Conservation (phyloP, 2,329 filamentous ascomycete genomes). For the Epichloe glyceriae region DNA sequence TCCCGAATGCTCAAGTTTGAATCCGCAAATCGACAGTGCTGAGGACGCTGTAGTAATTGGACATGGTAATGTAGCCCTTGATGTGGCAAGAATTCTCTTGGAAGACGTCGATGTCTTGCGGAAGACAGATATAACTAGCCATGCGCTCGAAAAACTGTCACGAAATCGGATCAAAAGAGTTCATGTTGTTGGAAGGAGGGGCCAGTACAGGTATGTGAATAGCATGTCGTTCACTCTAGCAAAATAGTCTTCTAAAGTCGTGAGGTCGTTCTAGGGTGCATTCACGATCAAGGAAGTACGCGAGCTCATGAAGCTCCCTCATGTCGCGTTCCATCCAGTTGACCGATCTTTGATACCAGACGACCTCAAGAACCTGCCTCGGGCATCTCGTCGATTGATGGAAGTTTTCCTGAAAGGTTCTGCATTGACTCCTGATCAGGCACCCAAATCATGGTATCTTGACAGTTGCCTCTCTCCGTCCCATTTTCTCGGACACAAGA, state of each 20-base stretch:
- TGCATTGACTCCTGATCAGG: constrained; percentile 29
- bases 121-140: constrained; percentile 79
- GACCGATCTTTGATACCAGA: constrained; percentile 53
- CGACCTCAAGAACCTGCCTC: constrained; percentile 55
- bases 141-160: constrained; percentile 62
- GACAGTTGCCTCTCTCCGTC: constrained; percentile 74
- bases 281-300: constrained; percentile 93
- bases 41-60: constrained; percentile 83
- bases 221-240: not conserved
- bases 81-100: constrained; percentile 80
- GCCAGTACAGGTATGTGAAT: constrained; percentile 58
- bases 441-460: constrained; percentile 65
- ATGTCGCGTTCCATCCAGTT: constrained; percentile 59
- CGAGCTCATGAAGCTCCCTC: constrained; percentile 68
- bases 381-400: constrained; percentile 64
- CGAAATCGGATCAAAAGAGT: constrained; percentile 67
- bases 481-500: constrained; percentile 43
- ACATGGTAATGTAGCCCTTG: constrained; percentile 91
- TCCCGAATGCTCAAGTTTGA: constrained; percentile 61
- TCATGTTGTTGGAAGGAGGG: constrained; percentile 76
- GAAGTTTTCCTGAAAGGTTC: constrained; percentile 73
- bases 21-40: constrained; percentile 59
- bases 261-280: constrained; percentile 46
- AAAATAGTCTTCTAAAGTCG: not conserved
- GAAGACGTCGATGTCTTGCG: constrained; percentile 59